Base-by-base conservation (phyloP, 2,329 filamentous ascomycete species). In the Fusarium fracticaudum region DNA sequence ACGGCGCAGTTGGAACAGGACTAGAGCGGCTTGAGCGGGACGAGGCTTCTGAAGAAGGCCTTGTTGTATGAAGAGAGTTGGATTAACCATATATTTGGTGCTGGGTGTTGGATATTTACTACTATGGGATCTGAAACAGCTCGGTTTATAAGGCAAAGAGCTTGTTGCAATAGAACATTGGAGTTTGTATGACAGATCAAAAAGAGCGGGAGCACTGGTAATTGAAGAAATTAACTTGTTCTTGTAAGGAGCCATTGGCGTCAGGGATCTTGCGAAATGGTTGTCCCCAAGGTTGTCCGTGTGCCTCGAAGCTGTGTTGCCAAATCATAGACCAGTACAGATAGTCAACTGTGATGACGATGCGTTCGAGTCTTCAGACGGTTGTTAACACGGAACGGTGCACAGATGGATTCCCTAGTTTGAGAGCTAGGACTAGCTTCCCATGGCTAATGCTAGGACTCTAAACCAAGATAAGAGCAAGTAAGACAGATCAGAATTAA, bases 1-100 rank as follows among this genome's bases (percentile, higher is more conserved):
- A 97, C 79, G 91, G 91, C 45, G 89, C 89, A 24, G 86, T 89
- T 41, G 87, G 88, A 67, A 88, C 85, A 60, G 88, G 88, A 13
- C 79, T 91, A 66, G 89, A 90, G 80, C 85, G 84, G 69, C 78
- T 89, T 60, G 88, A 90, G 78, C 82, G 87, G 62, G 88, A 90
- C 51, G 87, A 89, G 77, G 87, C 84, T 40, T 80, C 84, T 33
- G 87, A 87, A 55, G 86, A 87, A 71, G 85, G 84, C 12, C 77
- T 85, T 60, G 76, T 74, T 43, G 83, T 86, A 54, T 85, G 76
- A 82, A 51, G 47, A 43, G n/a, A 67, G 61, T 65, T 68, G 69
- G 57, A 68, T 67, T 61, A 47, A 51, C 53, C 62, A 54, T 50
- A 45, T 61, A 68, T 33, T 44, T 55, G 59, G 41, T 31, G 37